Base-by-base conservation (phyloP, 1,284 basidiomycete species). In the Anthracocystis setariae region DNA sequence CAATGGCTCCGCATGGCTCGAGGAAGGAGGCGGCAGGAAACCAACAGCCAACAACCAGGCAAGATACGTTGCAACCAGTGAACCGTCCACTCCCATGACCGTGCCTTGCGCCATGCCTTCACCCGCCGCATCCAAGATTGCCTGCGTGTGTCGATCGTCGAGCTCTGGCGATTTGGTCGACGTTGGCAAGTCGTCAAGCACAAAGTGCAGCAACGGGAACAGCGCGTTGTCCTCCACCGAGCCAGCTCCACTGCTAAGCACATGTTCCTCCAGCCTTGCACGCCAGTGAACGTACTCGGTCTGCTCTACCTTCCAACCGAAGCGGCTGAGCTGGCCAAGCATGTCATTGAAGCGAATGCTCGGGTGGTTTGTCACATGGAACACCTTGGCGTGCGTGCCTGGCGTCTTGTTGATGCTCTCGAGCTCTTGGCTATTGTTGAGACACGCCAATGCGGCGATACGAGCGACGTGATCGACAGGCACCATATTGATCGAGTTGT, bases 401-500 rank as follows among this genome's bases (percentile, higher is more conserved):
- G 52, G 54, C 1, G 93, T 91, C 18, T 92, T 86, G 0, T 68
- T 67, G 45, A 62, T 47, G 29, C 46, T 56, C 7, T 49, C 38
- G 32, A 69, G 56, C 47, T 64, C 46, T 8, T 35, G 47, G 17
- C 56, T 48, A 33, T 72, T 74, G 42, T 66, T 68, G 13, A 82
- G 65, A 29, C 72, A 74, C 0, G 79, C 79, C 29, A 82, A 56
- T 20, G 91, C 85, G 4, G 89, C 89, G 77, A 92, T 90, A 3
- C 89, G 87, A 1, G 96, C 94, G 65, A 99, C 95, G 82, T 96
- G 92, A 84, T 98, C 92, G 25, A 98, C 96, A 0, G 96, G 96
- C 18, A 94, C 92, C 92, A 98, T 95, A 85, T 98, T 98, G 81
- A 98, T 88, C 3, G 92, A 91, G 85, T 99, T 99, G 86, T 97